phyloP scores from a whole-genome alignment of 805 yeast species.

The Kodamaea restingae region DNA sequence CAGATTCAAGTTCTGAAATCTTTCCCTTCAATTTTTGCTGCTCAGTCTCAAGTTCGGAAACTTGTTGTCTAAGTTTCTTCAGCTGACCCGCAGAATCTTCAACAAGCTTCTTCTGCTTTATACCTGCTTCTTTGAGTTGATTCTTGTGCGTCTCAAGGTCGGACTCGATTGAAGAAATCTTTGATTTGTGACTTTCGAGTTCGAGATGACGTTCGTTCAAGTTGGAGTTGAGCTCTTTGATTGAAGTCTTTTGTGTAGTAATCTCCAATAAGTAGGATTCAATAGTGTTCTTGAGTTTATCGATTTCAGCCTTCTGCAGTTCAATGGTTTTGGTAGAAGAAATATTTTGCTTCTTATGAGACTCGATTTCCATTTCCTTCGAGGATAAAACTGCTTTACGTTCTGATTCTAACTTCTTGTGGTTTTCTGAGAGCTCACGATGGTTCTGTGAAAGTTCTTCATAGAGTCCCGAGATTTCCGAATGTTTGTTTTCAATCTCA shows the following conservation, averaged over 20 bases:
- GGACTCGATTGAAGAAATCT: slow-evolving; percentile 1
- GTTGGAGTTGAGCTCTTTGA: not conserved
- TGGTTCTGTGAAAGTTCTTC: not conserved
- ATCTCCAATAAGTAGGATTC: not conserved
- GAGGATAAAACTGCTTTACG: not conserved
- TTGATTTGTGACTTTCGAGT: not conserved
- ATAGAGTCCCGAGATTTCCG: not conserved
- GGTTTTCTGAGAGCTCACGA: slow-evolving; percentile 1
- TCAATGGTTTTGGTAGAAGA: not conserved
- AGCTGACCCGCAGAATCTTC: not conserved
- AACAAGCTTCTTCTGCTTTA: not conserved
- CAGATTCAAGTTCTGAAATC: slow-evolving; percentile 1
- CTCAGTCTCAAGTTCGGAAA: not conserved
- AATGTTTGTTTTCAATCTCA: not conserved
- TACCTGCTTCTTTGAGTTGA: not conserved
- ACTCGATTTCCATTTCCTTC: not conserved
- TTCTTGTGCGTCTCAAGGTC: not conserved
- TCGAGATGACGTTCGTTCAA: not conserved
- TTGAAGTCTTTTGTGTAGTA: not conserved
- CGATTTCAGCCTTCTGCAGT: slow-evolving; percentile 2
- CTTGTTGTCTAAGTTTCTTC: slow-evolving; percentile 2
- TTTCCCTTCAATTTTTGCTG: not conserved
- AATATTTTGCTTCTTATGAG: not conserved
- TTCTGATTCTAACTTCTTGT: not conserved
- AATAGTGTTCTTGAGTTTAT: not conserved